Conservation (phyloP, 2,329 filamentous ascomycete genomes). For the Tolypocladium pustulatum region DNA sequence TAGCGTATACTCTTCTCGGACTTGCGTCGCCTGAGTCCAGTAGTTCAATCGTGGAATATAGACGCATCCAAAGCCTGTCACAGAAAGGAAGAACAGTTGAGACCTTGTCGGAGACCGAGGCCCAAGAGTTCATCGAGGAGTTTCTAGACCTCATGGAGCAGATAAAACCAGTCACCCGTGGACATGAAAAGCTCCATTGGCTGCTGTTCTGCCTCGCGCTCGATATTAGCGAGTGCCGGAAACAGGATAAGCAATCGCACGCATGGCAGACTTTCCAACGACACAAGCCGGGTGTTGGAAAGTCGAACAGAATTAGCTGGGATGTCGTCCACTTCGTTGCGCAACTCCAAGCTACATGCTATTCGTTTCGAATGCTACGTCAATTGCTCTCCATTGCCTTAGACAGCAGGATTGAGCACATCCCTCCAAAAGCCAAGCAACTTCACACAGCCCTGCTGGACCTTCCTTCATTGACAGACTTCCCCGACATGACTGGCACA, state of each 20-base stretch:
- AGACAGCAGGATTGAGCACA: not conserved
- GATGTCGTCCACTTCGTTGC: slow-evolving; percentile 49
- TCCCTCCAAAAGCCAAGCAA: slow-evolving; percentile 1
- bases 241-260: slow-evolving; percentile 16
- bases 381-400: slow-evolving; percentile 17
- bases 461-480: slow-evolving; percentile 14
- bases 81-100: slow-evolving; percentile 17
- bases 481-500: slow-evolving; percentile 11
- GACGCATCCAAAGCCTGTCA: slow-evolving; percentile 19
- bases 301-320: slow-evolving; percentile 29
- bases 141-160: slow-evolving; percentile 11
- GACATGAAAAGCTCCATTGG: slow-evolving; percentile 10
- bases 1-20: slow-evolving; percentile 43
- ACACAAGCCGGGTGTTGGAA: not conserved
- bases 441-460: slow-evolving; percentile 11
- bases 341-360: slow-evolving; percentile 48
- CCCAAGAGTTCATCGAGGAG: slow-evolving; percentile 6
- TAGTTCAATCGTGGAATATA: slow-evolving; percentile 22
- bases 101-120: slow-evolving; percentile 5
- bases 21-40: slow-evolving; percentile 7
- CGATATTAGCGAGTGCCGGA: slow-evolving; percentile 17
- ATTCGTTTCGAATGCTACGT: slow-evolving; percentile 46
- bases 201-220: slow-evolving; percentile 14
- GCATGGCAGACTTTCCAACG: slow-evolving; percentile 12
- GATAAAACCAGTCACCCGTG: slow-evolving; percentile 1